phyloP scores from a whole-genome alignment of 2,329 filamentous ascomycete genomes.

The Grosmannia huntii region DNA sequence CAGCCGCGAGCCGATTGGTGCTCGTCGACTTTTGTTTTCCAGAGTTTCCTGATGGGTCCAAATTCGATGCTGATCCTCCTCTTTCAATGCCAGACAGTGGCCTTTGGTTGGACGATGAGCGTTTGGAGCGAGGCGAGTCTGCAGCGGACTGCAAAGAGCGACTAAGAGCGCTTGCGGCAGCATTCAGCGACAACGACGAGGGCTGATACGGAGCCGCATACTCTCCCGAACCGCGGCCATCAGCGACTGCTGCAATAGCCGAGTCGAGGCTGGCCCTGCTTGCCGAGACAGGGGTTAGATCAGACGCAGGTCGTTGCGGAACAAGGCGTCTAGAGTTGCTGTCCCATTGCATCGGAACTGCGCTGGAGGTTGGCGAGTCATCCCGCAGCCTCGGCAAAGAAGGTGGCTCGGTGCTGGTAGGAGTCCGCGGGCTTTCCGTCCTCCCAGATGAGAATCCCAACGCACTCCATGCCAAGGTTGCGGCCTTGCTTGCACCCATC shows the following conservation, averaged over 20 bases:
- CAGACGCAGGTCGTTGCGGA: constrained; percentile 17
- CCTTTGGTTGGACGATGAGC: constrained; percentile 7
- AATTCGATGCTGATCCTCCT: not conserved
- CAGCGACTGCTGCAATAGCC: constrained; percentile 7
- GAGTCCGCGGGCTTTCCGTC: constrained; percentile 3
- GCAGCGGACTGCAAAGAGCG: constrained; percentile 8
- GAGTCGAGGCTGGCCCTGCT: constrained; percentile 15
- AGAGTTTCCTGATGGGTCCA: not conserved
- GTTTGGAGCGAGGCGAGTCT: not conserved
- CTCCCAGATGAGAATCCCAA: constrained; percentile 21
- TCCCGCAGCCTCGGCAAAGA: constrained; percentile 6
- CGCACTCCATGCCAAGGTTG: constrained; percentile 47
- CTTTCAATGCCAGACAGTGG: constrained; percentile 2
- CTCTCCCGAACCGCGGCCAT: constrained; percentile 27
- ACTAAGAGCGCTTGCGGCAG: constrained; percentile 39
- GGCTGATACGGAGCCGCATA: constrained; percentile 12
- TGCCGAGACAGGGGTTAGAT: constrained; percentile 18
- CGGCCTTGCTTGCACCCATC: constrained; percentile 47
- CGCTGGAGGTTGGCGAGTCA: constrained; percentile 15
- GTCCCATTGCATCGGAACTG: constrained; percentile 35
- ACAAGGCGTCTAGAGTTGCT: constrained; percentile 41
- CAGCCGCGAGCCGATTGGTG: not conserved
- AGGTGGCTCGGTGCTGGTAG: not conserved
- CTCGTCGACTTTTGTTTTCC: not conserved
- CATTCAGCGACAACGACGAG: constrained; percentile 39